Evolutionary conservation across 2,329 filamentous ascomycete genomes (phyloP), one percentile per base, ranked within the genome.

Genomic region (Leptographium radiaticola): DNA sequence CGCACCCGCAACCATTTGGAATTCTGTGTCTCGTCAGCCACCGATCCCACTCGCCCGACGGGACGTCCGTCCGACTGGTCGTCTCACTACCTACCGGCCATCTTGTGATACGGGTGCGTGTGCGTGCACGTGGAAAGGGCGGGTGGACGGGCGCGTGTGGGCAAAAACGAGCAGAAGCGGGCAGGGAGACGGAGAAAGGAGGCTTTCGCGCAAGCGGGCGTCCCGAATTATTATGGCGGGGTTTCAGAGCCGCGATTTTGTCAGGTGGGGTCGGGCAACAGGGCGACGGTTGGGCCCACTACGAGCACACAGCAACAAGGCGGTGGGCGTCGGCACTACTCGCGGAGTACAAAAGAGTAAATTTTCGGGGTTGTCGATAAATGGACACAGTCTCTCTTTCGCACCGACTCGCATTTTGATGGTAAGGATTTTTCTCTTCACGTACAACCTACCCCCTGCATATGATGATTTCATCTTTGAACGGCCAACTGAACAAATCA

Each of bases 401-500:
- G 34, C 12, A 10, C 4, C 12, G 12, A 10, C 34, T 13, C 34
- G 2, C 34, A 44, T 12, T 12, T 12, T 10, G 13, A 44, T 8
- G 42, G 6, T 20, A 10, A 25, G n/a, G n/a, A n/a, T n/a, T n/a
- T n/a, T n/a, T n/a, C n/a, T n/a, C n/a, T n/a, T n/a, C n/a, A n/a
- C n/a, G n/a, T n/a, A n/a, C n/a, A n/a, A n/a, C n/a, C n/a, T n/a
- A n/a, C n/a, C 12, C 9, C 40, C 6, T 18, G 10, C 20, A 16
- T 16, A 70, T 79, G 77, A 82, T 82, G 77, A 81, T 68, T 70
- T 66, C 70, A 60, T 64, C 70, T 76, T 72, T 70, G 77, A 81
- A 81, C 78, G 77, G 77, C 78, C 78, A 80, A 78, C 79, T 75
- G 75, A 82, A 54, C 13, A 80, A 69, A 62, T 58, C 80, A 69